phyloP scores from a whole-genome alignment of 805 yeast genomes.

The Myxozyma vanderwaltii region DNA sequence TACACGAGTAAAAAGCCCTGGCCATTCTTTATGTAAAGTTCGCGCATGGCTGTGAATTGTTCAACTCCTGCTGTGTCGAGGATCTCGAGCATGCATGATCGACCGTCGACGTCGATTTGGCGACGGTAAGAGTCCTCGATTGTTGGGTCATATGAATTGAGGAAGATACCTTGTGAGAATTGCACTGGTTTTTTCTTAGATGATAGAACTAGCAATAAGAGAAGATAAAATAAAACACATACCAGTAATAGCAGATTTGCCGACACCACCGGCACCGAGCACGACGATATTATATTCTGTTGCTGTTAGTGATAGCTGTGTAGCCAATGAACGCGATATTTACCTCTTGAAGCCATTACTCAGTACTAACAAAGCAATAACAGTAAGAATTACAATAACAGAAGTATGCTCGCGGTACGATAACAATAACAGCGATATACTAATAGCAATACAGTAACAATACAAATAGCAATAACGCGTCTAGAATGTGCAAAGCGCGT shows the following conservation, averaged over 20 bases:
- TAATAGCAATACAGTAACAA: too few relatives aligned
- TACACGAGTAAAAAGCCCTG: constrained; percentile 88
- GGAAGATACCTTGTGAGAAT: constrained; percentile 30
- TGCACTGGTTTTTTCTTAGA: constrained; percentile 14
- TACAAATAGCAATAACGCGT: too few relatives aligned
- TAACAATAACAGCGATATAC: too few relatives aligned
- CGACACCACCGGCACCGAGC: constrained; percentile 97
- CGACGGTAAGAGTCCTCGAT: constrained; percentile 95
- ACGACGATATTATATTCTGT: constrained; percentile 63
- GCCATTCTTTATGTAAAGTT: constrained; percentile 61
- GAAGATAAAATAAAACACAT: background rate
- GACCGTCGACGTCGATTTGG: constrained; percentile 83
- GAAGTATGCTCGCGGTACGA: too few relatives aligned
- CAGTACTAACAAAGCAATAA: background rate
- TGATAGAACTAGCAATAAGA: too few relatives aligned
- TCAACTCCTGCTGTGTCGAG: constrained; percentile 94
- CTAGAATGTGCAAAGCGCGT: too few relatives aligned
- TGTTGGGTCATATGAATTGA: constrained; percentile 77
- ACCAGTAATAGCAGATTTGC: constrained; percentile 52
- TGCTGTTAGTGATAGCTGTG: background rate
- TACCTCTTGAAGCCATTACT: background rate
- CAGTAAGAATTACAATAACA: too few relatives aligned
- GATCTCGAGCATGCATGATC: constrained; percentile 83
- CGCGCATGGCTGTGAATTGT: constrained; percentile 96
- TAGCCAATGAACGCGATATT: background rate